These are phyloP conservation scores for Athelia psychrophila DNA, from an alignment of 1,284 basidiomycete species.

Conservation along the genomic window DNA sequence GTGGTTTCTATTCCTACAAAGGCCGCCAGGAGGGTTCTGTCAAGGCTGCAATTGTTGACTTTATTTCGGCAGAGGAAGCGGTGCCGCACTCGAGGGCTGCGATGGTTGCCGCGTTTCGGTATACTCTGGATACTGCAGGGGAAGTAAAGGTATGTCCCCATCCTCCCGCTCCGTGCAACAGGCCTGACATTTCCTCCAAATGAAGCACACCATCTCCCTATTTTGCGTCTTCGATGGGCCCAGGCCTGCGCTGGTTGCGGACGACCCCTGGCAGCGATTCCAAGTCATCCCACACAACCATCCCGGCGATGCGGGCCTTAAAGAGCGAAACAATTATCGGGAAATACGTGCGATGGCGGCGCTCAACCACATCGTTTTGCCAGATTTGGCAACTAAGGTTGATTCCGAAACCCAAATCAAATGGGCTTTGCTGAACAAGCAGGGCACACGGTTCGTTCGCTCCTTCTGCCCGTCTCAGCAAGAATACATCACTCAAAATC, in stretches of 20 bases:
- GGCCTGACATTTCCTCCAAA: not conserved
- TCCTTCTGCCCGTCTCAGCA: not conserved
- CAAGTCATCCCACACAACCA: too few species aligned
- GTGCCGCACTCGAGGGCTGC: conserved; percentile 8
- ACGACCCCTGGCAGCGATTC: too few species aligned
- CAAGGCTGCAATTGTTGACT: not conserved
- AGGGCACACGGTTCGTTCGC: not conserved
- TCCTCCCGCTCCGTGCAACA: not conserved
- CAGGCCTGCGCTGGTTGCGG: too few species aligned
- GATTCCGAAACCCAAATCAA: conserved; percentile 5
- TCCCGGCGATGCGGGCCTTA: too few species aligned
- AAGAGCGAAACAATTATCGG: too few species aligned
- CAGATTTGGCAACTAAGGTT: too few species aligned
- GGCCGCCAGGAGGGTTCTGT: not conserved
- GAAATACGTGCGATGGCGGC: too few species aligned
- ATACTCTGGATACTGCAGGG: conserved; percentile 4
- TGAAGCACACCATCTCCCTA: not conserved
- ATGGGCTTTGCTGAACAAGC: conserved; percentile 6
- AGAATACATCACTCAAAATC: not conserved
- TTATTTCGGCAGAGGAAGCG: not conserved
- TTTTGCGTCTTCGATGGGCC: conserved; percentile 2
- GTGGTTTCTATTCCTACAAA: not conserved
- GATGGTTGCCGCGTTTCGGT: conserved; percentile 12
- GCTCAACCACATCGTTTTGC: too few species aligned
- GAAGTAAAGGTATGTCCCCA: not conserved